phyloP scores from a whole-genome alignment of 768 basidiomycete species.

The Russula earlei region DNA sequence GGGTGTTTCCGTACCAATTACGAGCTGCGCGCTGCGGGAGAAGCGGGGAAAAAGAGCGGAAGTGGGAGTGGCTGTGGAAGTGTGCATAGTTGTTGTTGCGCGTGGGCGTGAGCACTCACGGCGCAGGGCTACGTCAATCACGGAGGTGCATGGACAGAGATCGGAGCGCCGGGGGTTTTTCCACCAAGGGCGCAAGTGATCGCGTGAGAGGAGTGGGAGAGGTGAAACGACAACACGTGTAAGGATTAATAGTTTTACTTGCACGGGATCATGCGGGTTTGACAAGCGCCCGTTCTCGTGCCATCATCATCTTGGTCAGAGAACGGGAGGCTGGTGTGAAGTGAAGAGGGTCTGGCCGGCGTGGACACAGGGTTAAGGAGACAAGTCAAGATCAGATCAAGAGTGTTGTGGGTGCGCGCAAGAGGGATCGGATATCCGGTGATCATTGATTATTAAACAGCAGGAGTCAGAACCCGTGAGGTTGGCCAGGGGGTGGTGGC shows the following conservation, averaged over 20 bases:
- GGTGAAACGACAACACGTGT: background rate
- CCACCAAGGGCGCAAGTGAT: background rate
- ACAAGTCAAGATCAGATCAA: background rate
- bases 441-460: background rate
- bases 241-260: no score
- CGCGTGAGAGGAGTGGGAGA: no score
- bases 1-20: no score
- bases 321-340: background rate
- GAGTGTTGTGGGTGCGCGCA: background rate
- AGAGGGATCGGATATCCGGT: background rate
- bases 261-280: background rate
- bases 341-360: background rate
- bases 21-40: background rate
- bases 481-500: background rate
- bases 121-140: constrained; percentile 1
- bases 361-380: background rate
- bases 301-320: background rate
- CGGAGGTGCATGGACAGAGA: background rate
- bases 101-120: background rate
- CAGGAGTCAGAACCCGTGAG: background rate
- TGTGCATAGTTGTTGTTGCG: background rate
- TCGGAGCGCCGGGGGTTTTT: constrained; percentile 2
- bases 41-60: background rate
- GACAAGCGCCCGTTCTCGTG: background rate
- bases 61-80: background rate